A percentile compares a stretch with the other conserved stretches of the same genome.
Evolutionary conservation across 163 green algal genomes (phyloP).

Genomic region (Chlorella variabilis): DNA sequence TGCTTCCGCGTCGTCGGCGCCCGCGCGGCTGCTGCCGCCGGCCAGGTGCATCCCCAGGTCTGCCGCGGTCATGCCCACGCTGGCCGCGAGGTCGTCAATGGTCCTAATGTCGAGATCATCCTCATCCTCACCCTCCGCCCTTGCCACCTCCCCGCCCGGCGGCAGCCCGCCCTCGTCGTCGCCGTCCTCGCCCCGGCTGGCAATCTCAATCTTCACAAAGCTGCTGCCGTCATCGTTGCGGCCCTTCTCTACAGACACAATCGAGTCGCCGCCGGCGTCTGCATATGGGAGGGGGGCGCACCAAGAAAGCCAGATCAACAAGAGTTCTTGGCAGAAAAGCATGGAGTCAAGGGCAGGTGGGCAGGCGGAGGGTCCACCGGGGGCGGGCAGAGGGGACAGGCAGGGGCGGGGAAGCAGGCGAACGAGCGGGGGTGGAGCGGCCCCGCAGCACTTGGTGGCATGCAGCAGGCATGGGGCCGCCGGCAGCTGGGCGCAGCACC

Average conservation of each 20-base stretch:
- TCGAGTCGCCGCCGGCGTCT: neutral
- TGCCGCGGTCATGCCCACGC: conserved; percentile 4
- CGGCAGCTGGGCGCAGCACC: neutral
- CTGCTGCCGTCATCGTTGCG: neutral
- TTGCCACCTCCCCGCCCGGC: neutral
- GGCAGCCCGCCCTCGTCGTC: neutral
- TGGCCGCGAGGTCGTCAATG: conserved; percentile 32
- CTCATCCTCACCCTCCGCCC: neutral
- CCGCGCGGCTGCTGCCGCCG: neutral
- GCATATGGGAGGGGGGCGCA: neutral
- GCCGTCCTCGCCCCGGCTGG: neutral
- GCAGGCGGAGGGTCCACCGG: too few relatives aligned
- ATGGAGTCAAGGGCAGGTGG: neutral
- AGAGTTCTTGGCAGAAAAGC: too few relatives aligned
- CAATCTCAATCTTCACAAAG: conserved; percentile 30
- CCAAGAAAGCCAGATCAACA: too few relatives aligned
- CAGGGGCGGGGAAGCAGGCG: too few relatives aligned
- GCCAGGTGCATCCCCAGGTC: neutral
- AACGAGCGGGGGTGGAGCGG: too few relatives aligned
- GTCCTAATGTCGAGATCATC: conserved; percentile 25
- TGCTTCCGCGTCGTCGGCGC: neutral
- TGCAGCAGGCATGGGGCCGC: neutral
- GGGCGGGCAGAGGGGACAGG: too few relatives aligned
- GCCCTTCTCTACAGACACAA: conserved; percentile 14
- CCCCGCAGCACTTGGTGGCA: neutral